Evolutionary conservation across 441 rosid genomes (phyloP).

Genomic region (Adansonia rubrostipa): DNA sequence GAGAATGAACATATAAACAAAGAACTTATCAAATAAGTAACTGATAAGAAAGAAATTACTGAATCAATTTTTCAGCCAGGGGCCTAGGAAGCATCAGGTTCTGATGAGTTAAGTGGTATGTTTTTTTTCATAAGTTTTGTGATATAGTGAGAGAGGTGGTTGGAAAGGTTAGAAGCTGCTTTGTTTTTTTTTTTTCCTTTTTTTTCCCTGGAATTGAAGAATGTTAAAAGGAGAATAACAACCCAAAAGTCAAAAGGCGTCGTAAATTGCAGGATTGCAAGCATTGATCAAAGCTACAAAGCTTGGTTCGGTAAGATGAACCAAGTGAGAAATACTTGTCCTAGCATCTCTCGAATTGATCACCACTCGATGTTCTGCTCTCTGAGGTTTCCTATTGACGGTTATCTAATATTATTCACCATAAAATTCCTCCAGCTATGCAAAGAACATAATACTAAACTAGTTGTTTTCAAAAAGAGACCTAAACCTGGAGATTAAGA

Average conservation of each 20-base stretch:
- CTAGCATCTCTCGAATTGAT: constrained; percentile 29
- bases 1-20: too few relatives aligned
- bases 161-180: too few relatives aligned
- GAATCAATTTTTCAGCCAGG: background rate
- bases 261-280: constrained; percentile 28
- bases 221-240: too few relatives aligned
- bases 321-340: constrained; percentile 28
- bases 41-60: background rate
- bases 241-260: constrained; percentile 13
- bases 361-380: constrained; percentile 36
- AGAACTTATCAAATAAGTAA: too few relatives aligned
- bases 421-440: background rate
- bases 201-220: too few relatives aligned
- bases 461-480: background rate
- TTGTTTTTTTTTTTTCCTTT: too few relatives aligned
- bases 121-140: background rate
- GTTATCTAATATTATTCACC: constrained; percentile 27
- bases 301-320: constrained; percentile 23
- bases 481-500: too few relatives aligned
- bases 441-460: background rate
- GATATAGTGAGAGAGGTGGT: too few relatives aligned
- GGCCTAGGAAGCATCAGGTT: background rate
- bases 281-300: constrained; percentile 12
- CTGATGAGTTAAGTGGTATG: background rate
- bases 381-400: constrained; percentile 31